phyloP scores from a whole-genome alignment of 1,284 basidiomycete species.

The Cutaneotrichosporon cyanovorans region DNA sequence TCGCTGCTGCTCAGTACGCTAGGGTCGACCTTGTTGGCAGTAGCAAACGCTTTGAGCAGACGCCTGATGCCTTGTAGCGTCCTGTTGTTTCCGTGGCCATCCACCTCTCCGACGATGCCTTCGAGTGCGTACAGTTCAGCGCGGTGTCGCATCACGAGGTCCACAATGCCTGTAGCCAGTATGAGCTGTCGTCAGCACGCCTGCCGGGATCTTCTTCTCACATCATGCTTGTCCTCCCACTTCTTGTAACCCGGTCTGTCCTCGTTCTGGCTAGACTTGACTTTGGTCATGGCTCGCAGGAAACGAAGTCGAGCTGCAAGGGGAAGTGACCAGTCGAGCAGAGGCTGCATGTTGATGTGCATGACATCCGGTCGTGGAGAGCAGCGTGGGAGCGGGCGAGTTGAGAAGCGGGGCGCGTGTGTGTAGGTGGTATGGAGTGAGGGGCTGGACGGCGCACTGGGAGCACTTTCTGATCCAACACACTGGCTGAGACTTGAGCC shows the following conservation, averaged over 20 bases:
- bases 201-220: not conserved
- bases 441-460: too few species aligned
- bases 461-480: too few species aligned
- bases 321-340: too few species aligned
- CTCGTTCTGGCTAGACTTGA: too few species aligned
- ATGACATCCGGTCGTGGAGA: too few species aligned
- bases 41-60: not conserved
- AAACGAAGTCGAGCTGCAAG: too few species aligned
- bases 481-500: too few species aligned
- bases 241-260: not conserved
- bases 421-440: too few species aligned
- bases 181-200: not conserved
- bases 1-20: not conserved
- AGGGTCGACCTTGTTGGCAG: conserved; percentile 1
- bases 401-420: too few species aligned
- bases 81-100: conserved; percentile 6
- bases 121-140: not conserved
- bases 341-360: too few species aligned
- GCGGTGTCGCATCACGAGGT: not conserved
- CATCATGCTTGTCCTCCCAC: conserved; percentile 1
- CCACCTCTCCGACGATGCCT: conserved; percentile 5
- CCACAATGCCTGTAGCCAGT: not conserved
- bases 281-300: not conserved
- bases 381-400: too few species aligned
- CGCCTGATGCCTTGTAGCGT: not conserved